Conservation (phyloP, 2,329 filamentous ascomycete genomes). For the Colletotrichum kahawae region DNA sequence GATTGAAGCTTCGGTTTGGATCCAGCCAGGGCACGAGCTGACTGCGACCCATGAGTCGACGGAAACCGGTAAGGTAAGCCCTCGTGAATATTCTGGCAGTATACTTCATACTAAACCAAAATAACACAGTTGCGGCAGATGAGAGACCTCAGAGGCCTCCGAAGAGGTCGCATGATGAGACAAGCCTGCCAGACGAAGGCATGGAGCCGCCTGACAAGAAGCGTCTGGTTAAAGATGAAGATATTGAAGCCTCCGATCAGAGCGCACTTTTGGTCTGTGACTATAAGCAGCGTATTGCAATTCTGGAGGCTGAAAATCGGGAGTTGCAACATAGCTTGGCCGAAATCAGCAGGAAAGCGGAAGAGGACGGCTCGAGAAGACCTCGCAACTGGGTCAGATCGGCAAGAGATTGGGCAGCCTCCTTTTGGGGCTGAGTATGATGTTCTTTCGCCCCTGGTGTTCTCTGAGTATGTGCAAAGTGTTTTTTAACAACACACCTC, state of each 20-base stretch:
- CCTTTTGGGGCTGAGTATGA: background rate
- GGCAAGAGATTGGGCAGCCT: background rate
- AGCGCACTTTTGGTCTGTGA: background rate
- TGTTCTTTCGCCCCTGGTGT: background rate
- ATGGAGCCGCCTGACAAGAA: background rate
- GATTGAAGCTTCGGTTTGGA: background rate
- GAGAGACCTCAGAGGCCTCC: background rate
- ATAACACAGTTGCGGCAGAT: fast-evolving
- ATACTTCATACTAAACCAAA: background rate
- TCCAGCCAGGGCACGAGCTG: background rate
- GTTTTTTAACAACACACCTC: too few species aligned
- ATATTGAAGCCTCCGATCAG: background rate
- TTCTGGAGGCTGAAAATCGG: background rate
- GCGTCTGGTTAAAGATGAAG: background rate
- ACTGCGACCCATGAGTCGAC: fast-evolving
- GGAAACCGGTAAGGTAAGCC: background rate
- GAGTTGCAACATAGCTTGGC: background rate
- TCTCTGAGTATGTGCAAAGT: too few species aligned
- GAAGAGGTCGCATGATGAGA: background rate
- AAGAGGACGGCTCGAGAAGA: background rate
- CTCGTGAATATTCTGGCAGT: fast-evolving
- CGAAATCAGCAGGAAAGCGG: background rate
- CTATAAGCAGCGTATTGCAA: background rate
- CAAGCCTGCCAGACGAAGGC: background rate
- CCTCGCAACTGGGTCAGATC: background rate